Base-by-base conservation (phyloP, 257 asterid species). In the Lantana camara region DNA sequence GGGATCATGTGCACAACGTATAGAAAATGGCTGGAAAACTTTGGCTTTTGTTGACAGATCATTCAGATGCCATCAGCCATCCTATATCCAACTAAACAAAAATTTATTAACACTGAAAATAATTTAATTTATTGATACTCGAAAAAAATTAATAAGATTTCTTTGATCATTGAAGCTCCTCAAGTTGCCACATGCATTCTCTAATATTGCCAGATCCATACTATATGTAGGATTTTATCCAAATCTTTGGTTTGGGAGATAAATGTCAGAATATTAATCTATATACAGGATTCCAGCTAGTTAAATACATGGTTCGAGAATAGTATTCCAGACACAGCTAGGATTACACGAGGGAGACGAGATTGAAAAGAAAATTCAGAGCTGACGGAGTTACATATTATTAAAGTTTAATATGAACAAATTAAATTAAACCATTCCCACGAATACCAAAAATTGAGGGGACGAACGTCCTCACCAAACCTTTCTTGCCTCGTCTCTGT, bases 1-100 rank as follows among this genome's bases (percentile, higher is more conserved):
- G 77, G 84, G 84, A 79, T 79, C 84, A 75, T 75, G 81, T 72
- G 84, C 79, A 75, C 51, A 61, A 58, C 29, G 59, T 21, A 64
- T 74, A 23, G 8, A 68, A 63, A 56, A 73, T 70, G 70, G 65
- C 37, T 55, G 71, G 52, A 45, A 35, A 50, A 62, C 10, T 57
- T 71, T 69, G 57, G 79, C 72, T n/a, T 58, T 62, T 62, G 64
- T 66, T 68, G 64, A 57, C 72, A 66, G 57, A 35, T 65, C n/a
- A n/a, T 63, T 50, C 19, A 71, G 83, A 74, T 70, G 70, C 83
- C 67, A 71, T 71, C 75, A n/a, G n/a, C n/a, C n/a, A n/a, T n/a
- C n/a, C n/a, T n/a, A n/a, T n/a, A n/a, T n/a, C n/a, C n/a, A n/a
- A n/a, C n/a, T n/a, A n/a, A n/a, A n/a, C n/a, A n/a, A n/a, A n/a